Evolutionary conservation across 1,284 basidiomycete species (phyloP).

Genomic region (Neonothopanus nambi): DNA sequence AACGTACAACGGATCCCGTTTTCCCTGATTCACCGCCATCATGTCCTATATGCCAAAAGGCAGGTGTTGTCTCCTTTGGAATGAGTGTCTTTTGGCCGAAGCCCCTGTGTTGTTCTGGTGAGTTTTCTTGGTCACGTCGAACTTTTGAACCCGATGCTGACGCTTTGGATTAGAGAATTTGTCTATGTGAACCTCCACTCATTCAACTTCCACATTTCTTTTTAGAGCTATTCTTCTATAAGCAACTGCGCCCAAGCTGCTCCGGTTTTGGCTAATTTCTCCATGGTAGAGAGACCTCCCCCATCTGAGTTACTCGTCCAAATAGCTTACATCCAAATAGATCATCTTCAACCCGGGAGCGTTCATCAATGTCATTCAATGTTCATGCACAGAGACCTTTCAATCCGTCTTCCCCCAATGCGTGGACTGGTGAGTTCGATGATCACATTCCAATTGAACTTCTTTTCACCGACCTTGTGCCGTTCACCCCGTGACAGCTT

Average conservation of each 20-base stretch:
- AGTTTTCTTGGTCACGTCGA: neutral
- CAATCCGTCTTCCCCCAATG: slow-evolving; percentile 68
- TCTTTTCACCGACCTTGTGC: neutral
- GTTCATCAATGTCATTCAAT: slow-evolving; percentile 65
- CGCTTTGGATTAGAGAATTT: neutral
- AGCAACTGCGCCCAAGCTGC: slow-evolving; percentile 57
- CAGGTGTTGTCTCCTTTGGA: neutral
- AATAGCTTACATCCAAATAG: slow-evolving; percentile 30
- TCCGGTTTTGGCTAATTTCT: slow-evolving; percentile 59
- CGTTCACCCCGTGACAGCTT: slow-evolving; percentile 43
- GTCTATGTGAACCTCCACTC: neutral
- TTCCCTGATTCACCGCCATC: slow-evolving; percentile 19
- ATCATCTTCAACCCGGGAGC: slow-evolving; percentile 63
- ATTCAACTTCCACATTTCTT: neutral
- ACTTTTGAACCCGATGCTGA: neutral
- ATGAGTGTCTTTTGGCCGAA: neutral
- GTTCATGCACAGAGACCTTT: slow-evolving; percentile 69
- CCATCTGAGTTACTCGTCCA: neutral
- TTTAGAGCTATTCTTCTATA: slow-evolving; percentile 50
- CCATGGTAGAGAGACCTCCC: slow-evolving; percentile 38
- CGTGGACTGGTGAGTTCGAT: slow-evolving; percentile 58
- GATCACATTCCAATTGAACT: neutral
- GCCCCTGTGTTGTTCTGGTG: neutral
- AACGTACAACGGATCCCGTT: slow-evolving; percentile 13
- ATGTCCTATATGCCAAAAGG: slow-evolving; percentile 18